Base-by-base conservation (phyloP, 176 grass and related monocot genomes). In the Zea mays region DNA sequence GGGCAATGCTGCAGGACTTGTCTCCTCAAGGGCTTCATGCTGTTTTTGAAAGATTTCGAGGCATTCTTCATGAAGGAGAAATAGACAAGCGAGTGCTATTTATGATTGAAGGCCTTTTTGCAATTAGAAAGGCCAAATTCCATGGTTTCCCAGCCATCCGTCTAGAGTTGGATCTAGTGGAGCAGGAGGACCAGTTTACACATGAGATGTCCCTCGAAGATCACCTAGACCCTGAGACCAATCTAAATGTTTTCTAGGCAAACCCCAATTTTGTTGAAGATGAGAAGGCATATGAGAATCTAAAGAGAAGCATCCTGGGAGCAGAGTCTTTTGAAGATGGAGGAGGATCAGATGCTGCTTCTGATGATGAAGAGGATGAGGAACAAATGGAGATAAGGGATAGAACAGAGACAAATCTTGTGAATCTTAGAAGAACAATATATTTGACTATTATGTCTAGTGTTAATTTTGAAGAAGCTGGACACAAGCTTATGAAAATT, bases 401-500 rank as follows among this genome's bases (percentile, higher is more conserved):
- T 71, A 79, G 85, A 77, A 98, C 92, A 5, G 96, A 98, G 80
- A 98, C 96, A 0, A 98, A 98, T 82, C 87, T 92, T 13, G 63
- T 98, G 46, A 98, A 98, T 67, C 85, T 98, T 36, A 86, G 96
- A 34, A 95, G 96, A 88, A 92, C 96, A 15, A 95, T 98, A 74
- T 98, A 95, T 86, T 85, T 98, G 38, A 98, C 96, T 50, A 98
- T 98, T 41, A 98, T 98, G 89, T 98, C 96, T 3, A 98, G 96
- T 79, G 92, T 98, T 85, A 92, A 98, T 88, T 98, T 98, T 85
- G 96, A 98, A 82, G 96, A 98, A 91, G 96, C 96, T 81, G 96
- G 96, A 20, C 96, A 98, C 76, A 95, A 98, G 71, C 89, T 98
- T 45, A 74, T 98, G 69, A 98, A 98, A 80, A 95, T 98, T 82